Evolutionary conservation across 2,329 filamentous ascomycete species (phyloP), one percentile per base, ranked within the genome.

Genomic region (Fusarium sp.): DNA sequence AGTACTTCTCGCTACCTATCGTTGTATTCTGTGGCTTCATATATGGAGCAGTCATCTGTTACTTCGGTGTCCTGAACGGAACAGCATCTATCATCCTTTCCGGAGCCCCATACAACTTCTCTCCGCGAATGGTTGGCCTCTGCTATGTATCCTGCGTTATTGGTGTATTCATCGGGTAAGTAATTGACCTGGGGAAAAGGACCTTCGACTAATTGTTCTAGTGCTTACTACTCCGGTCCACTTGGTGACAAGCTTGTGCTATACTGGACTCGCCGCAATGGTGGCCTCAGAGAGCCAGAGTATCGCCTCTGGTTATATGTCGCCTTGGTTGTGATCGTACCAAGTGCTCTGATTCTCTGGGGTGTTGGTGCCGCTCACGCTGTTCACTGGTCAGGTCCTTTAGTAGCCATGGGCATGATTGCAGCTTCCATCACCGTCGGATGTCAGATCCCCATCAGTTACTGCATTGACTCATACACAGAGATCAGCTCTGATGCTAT

Each of bases 11-110:
- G 31, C 55, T 44, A 16, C 49, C 56, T 1, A 56, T 28, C 1
- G 39, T 58, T 7, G 49, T 39, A 0, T 58, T 51, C 13, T 39
- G 49, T 9, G 56, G 56, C 4, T 58, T 58, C 16, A 55, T 56
- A 21, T 58, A 55, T 11, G 56, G 56, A 6, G 53, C 54, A 14
- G 31, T 55, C 8, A 18, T 56, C 4, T 55, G 49, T 1, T 59
- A 46, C 37, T 55, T 55, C 25, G 55, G 55, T n/a, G 41, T 59
- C 16, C 3, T 59, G 4, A 45, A 44, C n/a, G 56, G 39, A 4
- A 45, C 56, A 3, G 43, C 41, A 7, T 37, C 50, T 18, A 41
- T 53, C 4, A 39, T 59, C 4, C 51, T 59, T 0, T 42, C 50
- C 3, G 30, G 26, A 1, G 30, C 56, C 0, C 56, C 56, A 2